Evolutionary conservation across 176 grass and related monocot genomes (phyloP).

Genomic region (Eleusine coracana): DNA sequence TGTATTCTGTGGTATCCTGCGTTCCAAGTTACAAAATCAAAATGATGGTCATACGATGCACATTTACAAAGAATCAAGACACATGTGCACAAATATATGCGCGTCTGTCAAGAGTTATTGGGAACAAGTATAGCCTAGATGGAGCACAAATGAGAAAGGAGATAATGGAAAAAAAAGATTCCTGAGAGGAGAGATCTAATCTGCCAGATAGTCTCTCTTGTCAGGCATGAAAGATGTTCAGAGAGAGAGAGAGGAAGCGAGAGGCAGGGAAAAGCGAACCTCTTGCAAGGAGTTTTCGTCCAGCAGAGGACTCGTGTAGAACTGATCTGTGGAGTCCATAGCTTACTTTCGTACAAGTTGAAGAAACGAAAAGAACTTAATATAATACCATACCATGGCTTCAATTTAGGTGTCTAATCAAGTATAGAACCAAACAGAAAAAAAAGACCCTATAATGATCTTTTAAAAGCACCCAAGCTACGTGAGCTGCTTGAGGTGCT

Average conservation of each 20-base stretch:
- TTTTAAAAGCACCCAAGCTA: too few species aligned
- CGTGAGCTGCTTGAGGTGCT: too few species aligned
- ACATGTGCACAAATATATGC: background rate
- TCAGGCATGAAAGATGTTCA: too few species aligned
- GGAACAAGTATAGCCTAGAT: too few species aligned
- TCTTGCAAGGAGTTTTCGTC: slow-evolving; percentile 18
- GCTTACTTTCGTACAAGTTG: background rate
- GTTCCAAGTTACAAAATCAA: slow-evolving; percentile 14
- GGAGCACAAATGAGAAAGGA: too few species aligned
- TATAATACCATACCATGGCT: background rate
- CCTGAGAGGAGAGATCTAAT: too few species aligned
- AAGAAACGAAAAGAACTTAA: background rate
- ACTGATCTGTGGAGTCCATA: slow-evolving; percentile 10
- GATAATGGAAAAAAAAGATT: too few species aligned
- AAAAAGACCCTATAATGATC: too few species aligned
- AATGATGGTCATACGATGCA: slow-evolving; percentile 1
- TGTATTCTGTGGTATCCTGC: slow-evolving; percentile 43
- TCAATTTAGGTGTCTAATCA: slow-evolving; percentile 7
- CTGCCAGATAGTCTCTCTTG: too few species aligned
- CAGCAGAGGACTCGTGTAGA: background rate
- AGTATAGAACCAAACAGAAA: background rate
- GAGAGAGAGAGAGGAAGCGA: too few species aligned
- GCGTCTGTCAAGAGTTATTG: background rate
- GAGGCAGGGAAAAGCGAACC: slow-evolving; percentile 21
- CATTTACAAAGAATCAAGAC: background rate